Conservation (phyloP, 768 basidiomycete genomes). For the Dioszegia aurantiaca region DNA sequence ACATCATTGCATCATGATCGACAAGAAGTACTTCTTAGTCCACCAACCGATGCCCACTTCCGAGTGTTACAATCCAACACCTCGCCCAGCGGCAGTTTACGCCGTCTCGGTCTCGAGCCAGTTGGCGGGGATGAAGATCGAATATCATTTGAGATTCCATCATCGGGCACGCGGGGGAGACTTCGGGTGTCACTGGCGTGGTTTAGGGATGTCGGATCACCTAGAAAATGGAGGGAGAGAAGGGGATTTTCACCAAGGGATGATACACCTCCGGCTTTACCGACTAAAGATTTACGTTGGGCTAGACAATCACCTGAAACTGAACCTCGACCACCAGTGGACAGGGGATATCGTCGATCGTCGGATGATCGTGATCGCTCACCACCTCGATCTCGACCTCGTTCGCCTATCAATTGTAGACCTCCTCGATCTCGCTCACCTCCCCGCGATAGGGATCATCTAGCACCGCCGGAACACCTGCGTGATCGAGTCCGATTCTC, state of each 20-base stretch:
- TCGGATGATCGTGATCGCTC: background rate
- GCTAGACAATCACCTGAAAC: background rate
- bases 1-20: background rate
- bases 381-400: background rate
- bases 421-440: background rate
- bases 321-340: background rate
- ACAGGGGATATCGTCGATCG: background rate
- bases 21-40: background rate
- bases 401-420: background rate
- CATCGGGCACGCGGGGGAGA: constrained; percentile 19
- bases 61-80: no score
- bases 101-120: no score
- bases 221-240: constrained; percentile 10
- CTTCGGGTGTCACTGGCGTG: constrained; percentile 26
- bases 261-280: background rate
- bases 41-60: no score
- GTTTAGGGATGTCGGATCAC: constrained; percentile 16
- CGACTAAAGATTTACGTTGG: background rate
- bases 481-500: constrained; percentile 11
- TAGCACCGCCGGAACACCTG: background rate
- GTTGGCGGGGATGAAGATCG: no score
- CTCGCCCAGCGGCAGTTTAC: no score
- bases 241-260: background rate
- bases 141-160: constrained; percentile 28
- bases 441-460: background rate